Conservation (phyloP, 2,329 filamentous ascomycete species). For the Corinectria fuckeliana region DNA sequence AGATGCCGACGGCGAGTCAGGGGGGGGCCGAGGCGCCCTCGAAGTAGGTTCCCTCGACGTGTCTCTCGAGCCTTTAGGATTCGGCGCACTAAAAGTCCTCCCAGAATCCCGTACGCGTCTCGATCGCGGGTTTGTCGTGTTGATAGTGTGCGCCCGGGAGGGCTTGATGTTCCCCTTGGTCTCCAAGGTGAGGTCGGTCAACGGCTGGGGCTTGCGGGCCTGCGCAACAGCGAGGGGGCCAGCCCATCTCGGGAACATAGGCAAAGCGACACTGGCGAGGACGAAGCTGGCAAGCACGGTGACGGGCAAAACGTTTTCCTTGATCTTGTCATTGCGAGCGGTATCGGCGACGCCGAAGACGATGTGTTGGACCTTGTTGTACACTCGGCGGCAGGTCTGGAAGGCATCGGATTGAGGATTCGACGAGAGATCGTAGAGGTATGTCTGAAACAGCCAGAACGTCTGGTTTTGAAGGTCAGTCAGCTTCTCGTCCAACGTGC, state of each 20-base stretch:
- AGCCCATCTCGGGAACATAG: slow-evolving; percentile 77
- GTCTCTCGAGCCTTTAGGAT: slow-evolving; percentile 43
- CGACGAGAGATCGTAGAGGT: slow-evolving; percentile 79
- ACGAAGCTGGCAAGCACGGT: slow-evolving; percentile 83
- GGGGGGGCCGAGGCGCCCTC: slow-evolving; percentile 34
- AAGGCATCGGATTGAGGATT: slow-evolving; percentile 80
- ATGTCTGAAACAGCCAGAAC: slow-evolving; percentile 90
- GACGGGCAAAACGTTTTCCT: slow-evolving; percentile 81
- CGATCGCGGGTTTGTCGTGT: slow-evolving; percentile 55
- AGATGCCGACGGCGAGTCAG: slow-evolving; percentile 29
- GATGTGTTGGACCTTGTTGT: slow-evolving; percentile 88
- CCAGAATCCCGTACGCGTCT: slow-evolving; percentile 53
- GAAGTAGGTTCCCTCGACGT: slow-evolving; percentile 37
- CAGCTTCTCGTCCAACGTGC: not conserved
- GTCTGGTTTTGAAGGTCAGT: slow-evolving; percentile 59
- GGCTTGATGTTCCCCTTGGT: slow-evolving; percentile 53
- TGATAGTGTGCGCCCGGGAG: slow-evolving; percentile 73
- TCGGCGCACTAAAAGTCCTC: slow-evolving; percentile 54
- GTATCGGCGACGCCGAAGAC: slow-evolving; percentile 80
- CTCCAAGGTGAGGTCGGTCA: slow-evolving; percentile 40
- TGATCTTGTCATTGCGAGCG: slow-evolving; percentile 74
- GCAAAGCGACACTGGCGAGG: slow-evolving; percentile 76
- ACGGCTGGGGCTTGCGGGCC: slow-evolving; percentile 72
- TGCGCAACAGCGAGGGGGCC: slow-evolving; percentile 83
- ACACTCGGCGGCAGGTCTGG: slow-evolving; percentile 81